Evolutionary conservation across 1,284 basidiomycete species (phyloP).

Genomic region (Cutaneotrichosporon mucoides): DNA sequence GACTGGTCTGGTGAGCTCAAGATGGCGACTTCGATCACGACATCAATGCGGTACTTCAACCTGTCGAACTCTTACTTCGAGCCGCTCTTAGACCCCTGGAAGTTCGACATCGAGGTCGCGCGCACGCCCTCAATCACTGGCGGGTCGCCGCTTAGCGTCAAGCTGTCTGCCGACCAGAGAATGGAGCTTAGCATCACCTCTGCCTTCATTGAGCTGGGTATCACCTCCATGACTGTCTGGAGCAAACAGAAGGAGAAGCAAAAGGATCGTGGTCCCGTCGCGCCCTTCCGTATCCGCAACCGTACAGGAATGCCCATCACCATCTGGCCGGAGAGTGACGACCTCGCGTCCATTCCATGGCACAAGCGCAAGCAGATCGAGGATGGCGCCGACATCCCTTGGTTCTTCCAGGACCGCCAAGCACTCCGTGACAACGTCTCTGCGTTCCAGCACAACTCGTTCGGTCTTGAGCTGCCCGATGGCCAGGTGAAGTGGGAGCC

Average conservation of each 20-base stretch:
- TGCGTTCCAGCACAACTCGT: conserved; percentile 71
- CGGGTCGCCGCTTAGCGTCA: conserved; percentile 59
- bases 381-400: conserved; percentile 78
- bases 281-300: conserved; percentile 91
- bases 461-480: conserved; percentile 77
- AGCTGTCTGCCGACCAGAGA: conserved; percentile 71
- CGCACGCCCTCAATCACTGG: conserved; percentile 44
- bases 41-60: conserved; percentile 94
- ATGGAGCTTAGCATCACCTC: conserved; percentile 90
- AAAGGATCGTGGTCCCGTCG: conserved; percentile 75
- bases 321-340: conserved; percentile 67
- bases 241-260: conserved; percentile 67
- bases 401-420: conserved; percentile 97
- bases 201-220: conserved; percentile 81
- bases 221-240: conserved; percentile 69
- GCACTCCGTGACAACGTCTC: conserved; percentile 87
- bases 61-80: conserved; percentile 98
- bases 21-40: conserved; percentile 72
- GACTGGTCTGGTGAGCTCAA: conserved; percentile 95
- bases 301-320: conserved; percentile 78
- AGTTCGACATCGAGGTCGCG: conserved; percentile 59
- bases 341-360: conserved; percentile 16
- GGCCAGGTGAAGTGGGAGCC: conserved; percentile 77
- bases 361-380: conserved; percentile 47
- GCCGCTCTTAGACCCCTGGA: conserved; percentile 98